Percentiles rank a stretch among this genome's conserved stretches.
These are phyloP conservation scores for Noccaea bulbosa DNA, from an alignment of 345 rosid species.

Conservation along the genomic window DNA sequence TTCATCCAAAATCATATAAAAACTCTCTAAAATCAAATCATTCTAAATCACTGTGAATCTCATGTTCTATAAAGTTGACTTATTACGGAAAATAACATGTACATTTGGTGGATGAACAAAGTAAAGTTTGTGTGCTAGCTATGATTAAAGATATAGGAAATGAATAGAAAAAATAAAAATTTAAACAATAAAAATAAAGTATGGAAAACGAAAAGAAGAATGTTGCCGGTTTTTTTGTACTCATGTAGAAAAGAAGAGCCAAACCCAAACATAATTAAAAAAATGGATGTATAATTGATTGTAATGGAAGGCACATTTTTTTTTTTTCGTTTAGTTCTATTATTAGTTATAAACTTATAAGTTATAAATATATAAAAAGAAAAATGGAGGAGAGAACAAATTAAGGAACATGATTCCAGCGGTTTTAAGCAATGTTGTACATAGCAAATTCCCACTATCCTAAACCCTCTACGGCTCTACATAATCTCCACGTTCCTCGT, in stretches of 20 bases:
- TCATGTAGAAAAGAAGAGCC: constrained; percentile 27
- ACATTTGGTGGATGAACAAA: not conserved
- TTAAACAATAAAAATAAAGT: not conserved
- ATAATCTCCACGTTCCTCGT: constrained; percentile 37
- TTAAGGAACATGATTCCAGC: constrained; percentile 39
- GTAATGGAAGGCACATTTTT: constrained; percentile 35
- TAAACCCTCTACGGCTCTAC: constrained; percentile 19
- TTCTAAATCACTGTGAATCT: too few relatives aligned
- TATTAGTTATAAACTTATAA: constrained; percentile 15
- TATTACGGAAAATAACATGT: not conserved
- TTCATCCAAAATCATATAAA: too few relatives aligned
- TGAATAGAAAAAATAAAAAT: not conserved
- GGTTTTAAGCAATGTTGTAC: constrained; percentile 35
- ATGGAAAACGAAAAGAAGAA: constrained; percentile 17
- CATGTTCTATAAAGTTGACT: too few relatives aligned
- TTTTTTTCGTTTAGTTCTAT: not conserved
- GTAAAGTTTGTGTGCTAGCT: constrained; percentile 12
- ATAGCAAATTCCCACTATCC: constrained; percentile 39
- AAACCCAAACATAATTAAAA: constrained; percentile 12
- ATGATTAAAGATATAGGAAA: constrained; percentile 4
- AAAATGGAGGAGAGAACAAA: constrained; percentile 10
- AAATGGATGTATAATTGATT: constrained; percentile 34
- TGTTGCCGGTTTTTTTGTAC: constrained; percentile 18
- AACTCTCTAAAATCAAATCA: too few relatives aligned
- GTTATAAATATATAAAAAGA: not conserved